Percentiles rank a stretch among this genome's conserved stretches.
These are phyloP conservation scores for Prunus padus DNA, from an alignment of 306 rosid species.

Conservation along the genomic window DNA sequence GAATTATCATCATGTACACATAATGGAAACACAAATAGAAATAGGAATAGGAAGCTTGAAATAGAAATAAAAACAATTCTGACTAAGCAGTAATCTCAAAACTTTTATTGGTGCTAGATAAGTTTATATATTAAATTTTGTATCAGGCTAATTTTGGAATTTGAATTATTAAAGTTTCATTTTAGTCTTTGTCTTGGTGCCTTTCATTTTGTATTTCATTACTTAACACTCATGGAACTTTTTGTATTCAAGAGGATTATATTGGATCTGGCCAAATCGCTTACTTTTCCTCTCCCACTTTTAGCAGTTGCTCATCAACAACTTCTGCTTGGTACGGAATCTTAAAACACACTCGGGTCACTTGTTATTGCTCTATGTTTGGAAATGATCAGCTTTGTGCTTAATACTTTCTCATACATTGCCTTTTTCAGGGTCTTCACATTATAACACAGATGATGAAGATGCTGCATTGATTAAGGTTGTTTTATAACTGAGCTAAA, in stretches of 20 bases:
- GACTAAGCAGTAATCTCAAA: not conserved
- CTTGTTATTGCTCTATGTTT: constrained; percentile 21
- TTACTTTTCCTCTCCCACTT: constrained; percentile 82
- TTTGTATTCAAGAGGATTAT: constrained; percentile 55
- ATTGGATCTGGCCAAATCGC: constrained; percentile 74
- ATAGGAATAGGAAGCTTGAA: constrained; percentile 3
- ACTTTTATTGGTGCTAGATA: not conserved
- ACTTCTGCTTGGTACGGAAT: constrained; percentile 64
- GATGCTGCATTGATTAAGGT: constrained; percentile 61
- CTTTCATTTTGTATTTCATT: constrained; percentile 12
- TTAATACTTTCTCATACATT: constrained; percentile 20
- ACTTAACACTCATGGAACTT: constrained; percentile 20
- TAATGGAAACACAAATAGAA: not conserved
- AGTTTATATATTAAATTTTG: not conserved
- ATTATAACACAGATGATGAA: constrained; percentile 38
- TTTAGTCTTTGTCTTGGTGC: constrained; percentile 8
- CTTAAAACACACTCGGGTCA: constrained; percentile 15
- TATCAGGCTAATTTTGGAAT: not conserved
- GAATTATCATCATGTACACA: no score
- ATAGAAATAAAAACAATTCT: not conserved
- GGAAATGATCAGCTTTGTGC: constrained; percentile 27
- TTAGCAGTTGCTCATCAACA: constrained; percentile 84
- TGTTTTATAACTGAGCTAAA: constrained; percentile 18
- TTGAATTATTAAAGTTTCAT: not conserved
- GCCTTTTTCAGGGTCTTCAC: constrained; percentile 59